Conservation (phyloP, 1,139 yeast species). For the Magnusiomyces paraingens region DNA sequence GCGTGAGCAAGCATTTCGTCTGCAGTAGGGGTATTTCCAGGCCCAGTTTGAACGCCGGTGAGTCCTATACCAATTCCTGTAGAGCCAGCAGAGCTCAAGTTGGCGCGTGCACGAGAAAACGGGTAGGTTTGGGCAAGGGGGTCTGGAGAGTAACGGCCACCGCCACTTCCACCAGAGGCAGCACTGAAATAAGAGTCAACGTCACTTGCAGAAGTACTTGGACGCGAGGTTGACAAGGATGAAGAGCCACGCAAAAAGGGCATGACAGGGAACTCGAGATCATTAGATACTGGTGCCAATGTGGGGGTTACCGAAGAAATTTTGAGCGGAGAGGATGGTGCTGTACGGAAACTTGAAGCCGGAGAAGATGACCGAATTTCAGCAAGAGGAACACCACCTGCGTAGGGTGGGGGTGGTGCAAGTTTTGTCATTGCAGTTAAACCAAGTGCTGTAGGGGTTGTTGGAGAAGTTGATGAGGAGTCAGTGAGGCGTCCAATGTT, state of each 20-base stretch:
- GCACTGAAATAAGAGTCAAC: not conserved
- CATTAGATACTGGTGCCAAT: not conserved
- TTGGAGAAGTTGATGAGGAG: too few relatives aligned
- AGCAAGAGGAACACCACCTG: too few relatives aligned
- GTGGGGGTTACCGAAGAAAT: not conserved
- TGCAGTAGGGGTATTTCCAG: not conserved
- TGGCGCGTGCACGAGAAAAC: not conserved
- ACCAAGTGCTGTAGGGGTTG: too few relatives aligned
- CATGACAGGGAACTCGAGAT: slow-evolving; percentile 1
- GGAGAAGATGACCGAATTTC: not conserved
- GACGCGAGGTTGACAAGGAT: slow-evolving; percentile 7
- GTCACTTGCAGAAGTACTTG: too few relatives aligned
- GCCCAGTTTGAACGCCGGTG: not conserved
- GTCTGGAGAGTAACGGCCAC: not conserved
- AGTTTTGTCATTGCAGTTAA: too few relatives aligned
- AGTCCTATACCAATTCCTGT: slow-evolving; percentile 4
- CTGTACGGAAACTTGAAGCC: not conserved
- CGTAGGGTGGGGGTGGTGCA: too few relatives aligned
- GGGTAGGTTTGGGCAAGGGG: not conserved
- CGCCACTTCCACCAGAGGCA: slow-evolving; percentile 4
- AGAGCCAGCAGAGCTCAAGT: not conserved
- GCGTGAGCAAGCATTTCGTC: too few relatives aligned
- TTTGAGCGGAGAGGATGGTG: slow-evolving; percentile 10
- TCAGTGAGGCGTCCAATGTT: too few relatives aligned
- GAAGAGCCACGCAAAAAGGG: slow-evolving; percentile 8